Evolutionary conservation across 2,329 filamentous ascomycete species (phyloP).

Genomic region (Diplodia seriata): DNA sequence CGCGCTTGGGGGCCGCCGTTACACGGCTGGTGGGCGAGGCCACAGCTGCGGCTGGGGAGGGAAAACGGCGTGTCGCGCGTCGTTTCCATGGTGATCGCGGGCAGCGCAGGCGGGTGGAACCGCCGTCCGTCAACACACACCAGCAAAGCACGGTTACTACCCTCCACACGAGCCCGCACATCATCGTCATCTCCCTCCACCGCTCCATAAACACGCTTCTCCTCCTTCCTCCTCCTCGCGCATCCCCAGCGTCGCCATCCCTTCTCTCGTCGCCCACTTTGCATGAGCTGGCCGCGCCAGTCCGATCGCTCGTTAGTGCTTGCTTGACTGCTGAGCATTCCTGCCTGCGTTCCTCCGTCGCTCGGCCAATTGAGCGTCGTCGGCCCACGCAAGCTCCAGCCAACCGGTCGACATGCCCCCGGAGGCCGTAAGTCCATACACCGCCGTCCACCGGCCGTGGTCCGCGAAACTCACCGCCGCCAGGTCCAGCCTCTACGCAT

Average conservation of each 20-base stretch:
- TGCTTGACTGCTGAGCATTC: slow-evolving; percentile 41
- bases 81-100: slow-evolving; percentile 38
- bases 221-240: slow-evolving; percentile 38
- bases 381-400: slow-evolving; percentile 35
- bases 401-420: slow-evolving; percentile 47
- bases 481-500: slow-evolving; percentile 82
- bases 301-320: slow-evolving; percentile 39
- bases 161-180: slow-evolving; percentile 36
- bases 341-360: slow-evolving; percentile 41
- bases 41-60: not conserved
- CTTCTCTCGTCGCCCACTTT: slow-evolving; percentile 37
- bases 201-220: slow-evolving; percentile 28
- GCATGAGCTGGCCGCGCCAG: slow-evolving; percentile 33
- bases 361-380: slow-evolving; percentile 38
- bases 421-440: slow-evolving; percentile 46
- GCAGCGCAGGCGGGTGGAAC: slow-evolving; percentile 34
- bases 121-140: slow-evolving; percentile 2
- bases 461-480: slow-evolving; percentile 17
- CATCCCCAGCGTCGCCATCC: slow-evolving; percentile 34
- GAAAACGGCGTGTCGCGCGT: slow-evolving; percentile 17
- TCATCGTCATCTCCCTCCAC: slow-evolving; percentile 36
- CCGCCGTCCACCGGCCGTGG: not conserved
- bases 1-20: not conserved
- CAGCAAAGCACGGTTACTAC: slow-evolving; percentile 21
- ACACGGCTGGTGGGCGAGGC: not conserved